phyloP scores from a whole-genome alignment of 1,284 basidiomycete species.

The Cryptococcus neoformans region DNA sequence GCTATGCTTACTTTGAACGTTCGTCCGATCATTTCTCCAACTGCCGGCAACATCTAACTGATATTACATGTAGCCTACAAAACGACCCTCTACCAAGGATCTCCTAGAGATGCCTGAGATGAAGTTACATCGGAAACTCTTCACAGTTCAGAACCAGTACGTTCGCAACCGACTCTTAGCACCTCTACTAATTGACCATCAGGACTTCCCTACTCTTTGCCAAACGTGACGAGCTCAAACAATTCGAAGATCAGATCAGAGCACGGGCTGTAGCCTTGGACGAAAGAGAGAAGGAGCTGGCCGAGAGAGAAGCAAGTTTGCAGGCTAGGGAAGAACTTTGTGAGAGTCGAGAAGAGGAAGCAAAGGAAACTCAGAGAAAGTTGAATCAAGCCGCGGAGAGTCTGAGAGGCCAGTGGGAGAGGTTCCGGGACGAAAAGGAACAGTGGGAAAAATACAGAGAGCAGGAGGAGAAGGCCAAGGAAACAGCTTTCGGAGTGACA shows the following conservation, averaged over 20 bases:
- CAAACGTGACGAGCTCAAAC: constrained; percentile 53
- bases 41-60: neutral
- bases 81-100: constrained; percentile 45
- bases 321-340: constrained; percentile 65
- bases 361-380: constrained; percentile 62
- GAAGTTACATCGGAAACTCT: constrained; percentile 45
- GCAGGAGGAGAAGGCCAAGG: neutral
- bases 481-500: constrained; percentile 4
- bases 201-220: constrained; percentile 29
- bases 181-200: constrained; percentile 39
- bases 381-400: constrained; percentile 65
- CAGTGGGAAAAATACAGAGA: constrained; percentile 49
- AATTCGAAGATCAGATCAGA: constrained; percentile 51
- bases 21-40: neutral
- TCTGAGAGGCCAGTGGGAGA: constrained; percentile 53
- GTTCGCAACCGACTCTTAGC: constrained; percentile 41
- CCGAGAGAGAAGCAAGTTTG: constrained; percentile 51
- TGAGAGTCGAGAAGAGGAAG: constrained; percentile 64
- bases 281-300: constrained; percentile 54
- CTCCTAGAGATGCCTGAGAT: constrained; percentile 48
- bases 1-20: constrained; percentile 48
- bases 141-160: constrained; percentile 49
- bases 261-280: constrained; percentile 53
- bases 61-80: constrained; percentile 28
- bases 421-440: constrained; percentile 57